These are phyloP conservation scores for Pyrus bretschneideri DNA, from an alignment of 306 rosid genomes.

Conservation along the genomic window DNA sequence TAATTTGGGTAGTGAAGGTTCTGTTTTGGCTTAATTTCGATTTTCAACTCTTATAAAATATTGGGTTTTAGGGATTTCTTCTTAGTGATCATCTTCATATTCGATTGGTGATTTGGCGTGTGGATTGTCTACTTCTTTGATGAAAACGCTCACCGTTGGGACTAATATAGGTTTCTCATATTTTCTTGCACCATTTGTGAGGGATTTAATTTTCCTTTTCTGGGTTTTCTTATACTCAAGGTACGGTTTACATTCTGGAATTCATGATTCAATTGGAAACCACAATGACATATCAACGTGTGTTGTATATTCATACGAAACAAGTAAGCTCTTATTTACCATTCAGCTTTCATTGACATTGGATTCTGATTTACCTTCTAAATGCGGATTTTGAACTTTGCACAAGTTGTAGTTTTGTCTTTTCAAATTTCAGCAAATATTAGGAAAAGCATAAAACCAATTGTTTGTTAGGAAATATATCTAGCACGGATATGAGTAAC, in stretches of 20 bases:
- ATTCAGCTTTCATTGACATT: not conserved
- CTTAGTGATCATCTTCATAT: no score
- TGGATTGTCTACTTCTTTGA: no score
- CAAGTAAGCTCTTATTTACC: constrained; percentile 43
- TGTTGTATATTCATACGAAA: constrained; percentile 56
- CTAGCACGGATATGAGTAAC: not conserved
- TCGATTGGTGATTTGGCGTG: no score
- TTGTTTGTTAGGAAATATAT: not conserved
- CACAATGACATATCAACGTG: constrained; percentile 66
- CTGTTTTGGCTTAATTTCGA: no score
- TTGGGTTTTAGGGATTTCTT: no score
- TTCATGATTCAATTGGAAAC: constrained; percentile 41
- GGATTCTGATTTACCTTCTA: not conserved
- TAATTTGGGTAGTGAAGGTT: no score
- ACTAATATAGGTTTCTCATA: not conserved
- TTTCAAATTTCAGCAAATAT: not conserved
- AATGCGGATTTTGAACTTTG: constrained; percentile 4
- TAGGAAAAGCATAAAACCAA: not conserved
- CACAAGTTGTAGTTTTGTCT: constrained; percentile 19
- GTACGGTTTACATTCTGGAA: constrained; percentile 70
- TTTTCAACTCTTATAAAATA: no score
- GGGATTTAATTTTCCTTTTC: not conserved
- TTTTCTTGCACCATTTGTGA: not conserved
- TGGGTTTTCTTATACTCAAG: constrained; percentile 20
- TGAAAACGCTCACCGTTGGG: no score